phyloP scores from a whole-genome alignment of 345 rosid species.

The Eucalyptus polybractea region DNA sequence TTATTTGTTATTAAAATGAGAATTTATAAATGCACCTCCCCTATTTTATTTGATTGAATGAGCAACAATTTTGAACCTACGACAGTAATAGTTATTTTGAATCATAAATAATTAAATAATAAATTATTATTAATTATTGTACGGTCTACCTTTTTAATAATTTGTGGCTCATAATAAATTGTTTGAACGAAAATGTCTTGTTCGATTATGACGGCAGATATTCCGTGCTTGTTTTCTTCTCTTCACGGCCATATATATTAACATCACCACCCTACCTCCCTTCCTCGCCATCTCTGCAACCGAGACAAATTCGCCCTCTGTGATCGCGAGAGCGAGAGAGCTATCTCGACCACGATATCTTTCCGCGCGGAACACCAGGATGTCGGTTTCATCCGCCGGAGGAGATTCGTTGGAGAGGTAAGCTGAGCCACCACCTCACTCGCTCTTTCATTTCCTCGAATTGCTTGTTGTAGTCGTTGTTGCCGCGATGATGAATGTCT shows the following conservation, averaged over 20 bases:
- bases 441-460: not conserved
- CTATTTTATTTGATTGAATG: too few relatives aligned
- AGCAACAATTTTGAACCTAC: too few relatives aligned
- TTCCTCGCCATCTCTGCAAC: not conserved
- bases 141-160: rapidly evolving
- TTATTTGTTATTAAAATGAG: not conserved
- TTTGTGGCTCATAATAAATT: too few relatives aligned
- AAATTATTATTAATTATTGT: too few relatives aligned
- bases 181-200: rapidly evolving
- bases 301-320: not conserved
- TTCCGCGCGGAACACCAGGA: not conserved
- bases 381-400: not conserved
- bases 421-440: not conserved
- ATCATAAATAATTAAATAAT: too few relatives aligned
- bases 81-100: too few relatives aligned
- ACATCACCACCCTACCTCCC: not conserved
- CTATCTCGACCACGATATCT: not conserved
- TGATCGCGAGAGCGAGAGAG: not conserved
- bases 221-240: not conserved
- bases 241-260: not conserved
- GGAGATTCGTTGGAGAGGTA: not conserved
- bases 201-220: not conserved
- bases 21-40: not conserved
- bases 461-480: not conserved
- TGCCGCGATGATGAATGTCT: not conserved